These are phyloP conservation scores for Microsporum canis DNA, from an alignment of 2,329 filamentous ascomycete genomes.

Conservation along the genomic window DNA sequence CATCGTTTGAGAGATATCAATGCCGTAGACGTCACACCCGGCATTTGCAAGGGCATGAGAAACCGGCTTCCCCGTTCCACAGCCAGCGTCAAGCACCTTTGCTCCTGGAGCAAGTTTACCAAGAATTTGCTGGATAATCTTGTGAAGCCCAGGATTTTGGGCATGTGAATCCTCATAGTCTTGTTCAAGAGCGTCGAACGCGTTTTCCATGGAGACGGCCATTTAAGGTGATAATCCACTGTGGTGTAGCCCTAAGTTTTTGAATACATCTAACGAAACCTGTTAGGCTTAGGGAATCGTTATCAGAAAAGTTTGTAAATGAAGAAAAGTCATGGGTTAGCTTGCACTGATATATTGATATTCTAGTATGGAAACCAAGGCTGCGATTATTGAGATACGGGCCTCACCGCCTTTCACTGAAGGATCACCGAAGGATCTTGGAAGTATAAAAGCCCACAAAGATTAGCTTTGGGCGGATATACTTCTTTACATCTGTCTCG, in stretches of 20 bases:
- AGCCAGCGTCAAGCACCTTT: constrained; percentile 15
- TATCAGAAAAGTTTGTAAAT: no score
- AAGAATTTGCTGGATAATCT: constrained; percentile 8
- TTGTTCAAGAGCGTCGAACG: background rate
- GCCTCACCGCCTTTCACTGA: no score
- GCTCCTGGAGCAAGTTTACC: constrained; percentile 2
- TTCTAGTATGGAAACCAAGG: no score
- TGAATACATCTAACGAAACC: background rate
- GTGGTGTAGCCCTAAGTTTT: background rate
- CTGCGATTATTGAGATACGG: no score
- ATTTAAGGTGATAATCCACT: background rate
- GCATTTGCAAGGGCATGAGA: constrained; percentile 10
- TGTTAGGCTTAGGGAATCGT: no score
- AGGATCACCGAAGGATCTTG: no score
- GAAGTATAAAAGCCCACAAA: no score
- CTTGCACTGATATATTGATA: no score
- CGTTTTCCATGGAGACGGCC: background rate
- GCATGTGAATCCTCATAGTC: constrained; percentile 13
- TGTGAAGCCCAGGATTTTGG: constrained; percentile 7
- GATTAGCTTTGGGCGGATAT: no score
- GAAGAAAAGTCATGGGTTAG: no score
- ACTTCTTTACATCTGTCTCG: no score
- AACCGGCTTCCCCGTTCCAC: constrained; percentile 16
- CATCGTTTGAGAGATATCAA: constrained; percentile 14
- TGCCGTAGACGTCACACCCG: constrained; percentile 13